Evolutionary conservation across 164 flowering plant species (phyloP), one percentile per base, ranked within the genome.

Genomic region (Magnolia kwangsiensis): DNA sequence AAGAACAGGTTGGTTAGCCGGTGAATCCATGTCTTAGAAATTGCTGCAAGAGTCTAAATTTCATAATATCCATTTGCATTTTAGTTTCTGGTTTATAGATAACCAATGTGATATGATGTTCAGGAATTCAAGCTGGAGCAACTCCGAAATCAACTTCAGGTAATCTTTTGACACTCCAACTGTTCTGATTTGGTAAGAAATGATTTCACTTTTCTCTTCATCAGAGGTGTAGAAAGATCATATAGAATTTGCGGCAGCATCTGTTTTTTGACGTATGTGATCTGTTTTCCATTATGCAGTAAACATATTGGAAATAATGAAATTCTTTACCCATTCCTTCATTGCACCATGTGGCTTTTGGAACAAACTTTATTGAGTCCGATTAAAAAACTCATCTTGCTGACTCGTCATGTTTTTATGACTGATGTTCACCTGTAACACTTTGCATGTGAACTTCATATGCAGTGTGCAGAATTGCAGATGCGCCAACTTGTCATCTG

Each of bases 101-200:
- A 50, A 55, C 31, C 51, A 50, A 29, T 49, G 67, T 31, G 11
- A 31, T 58, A 31, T 77, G 66, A 50, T 69, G 77, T 45, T 79
- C 89, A 93, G 97, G 96, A 93, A 79, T 79, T 78, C 80, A 93
- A 89, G 85, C 84, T 93, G 80, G 90, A 83, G 45, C 87, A 87
- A 84, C 82, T 91, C 51, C 94, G 89, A 18, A 83, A 69, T 74
- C 87, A 88, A 79, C 92, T 89, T 76, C 88, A 88, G 94, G 97
- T 92, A 83, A 55, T 50, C 21, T 63, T 68, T 65, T 65, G 70
- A 55, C 37, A 11, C 7, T 24, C 2, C 13, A 23, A 9, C 27
- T 59, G 65, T 14, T 45, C 8, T 23, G 67, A 73, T 23, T 19
- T 68, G 65, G 16, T n/a, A 10, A 72, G 55, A 8, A 55, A 27